phyloP scores from a whole-genome alignment of 2,329 filamentous ascomycete species.

The Pseudogymnoascus verrucosus region DNA sequence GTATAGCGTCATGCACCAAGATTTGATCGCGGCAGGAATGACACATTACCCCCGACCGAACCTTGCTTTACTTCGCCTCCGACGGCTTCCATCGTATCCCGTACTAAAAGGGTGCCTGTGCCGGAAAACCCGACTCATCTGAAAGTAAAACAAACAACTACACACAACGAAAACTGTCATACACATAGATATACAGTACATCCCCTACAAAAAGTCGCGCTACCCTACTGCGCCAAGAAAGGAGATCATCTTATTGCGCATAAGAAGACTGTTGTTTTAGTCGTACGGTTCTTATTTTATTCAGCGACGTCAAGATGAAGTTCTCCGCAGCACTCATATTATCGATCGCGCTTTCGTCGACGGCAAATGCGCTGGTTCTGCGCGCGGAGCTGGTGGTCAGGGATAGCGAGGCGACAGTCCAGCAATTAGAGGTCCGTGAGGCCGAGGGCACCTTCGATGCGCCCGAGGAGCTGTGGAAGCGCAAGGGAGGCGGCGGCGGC shows the following conservation, averaged over 20 bases:
- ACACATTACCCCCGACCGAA: neutral
- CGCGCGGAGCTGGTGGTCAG: neutral
- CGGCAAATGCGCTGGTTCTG: neutral
- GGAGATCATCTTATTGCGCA: neutral
- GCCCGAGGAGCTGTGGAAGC: constrained; percentile 44
- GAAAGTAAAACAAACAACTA: neutral
- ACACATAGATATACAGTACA: neutral
- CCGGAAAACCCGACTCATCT: neutral
- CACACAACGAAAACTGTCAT: neutral
- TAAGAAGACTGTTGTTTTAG: neutral
- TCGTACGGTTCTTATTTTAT: neutral
- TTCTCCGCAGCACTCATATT: constrained; percentile 3
- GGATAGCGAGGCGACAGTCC: neutral
- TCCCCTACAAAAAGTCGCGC: neutral
- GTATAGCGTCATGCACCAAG: neutral
- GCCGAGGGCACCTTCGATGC: constrained; percentile 18
- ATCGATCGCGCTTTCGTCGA: neutral
- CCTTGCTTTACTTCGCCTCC: neutral
- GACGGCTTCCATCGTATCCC: neutral
- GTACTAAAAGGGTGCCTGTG: neutral
- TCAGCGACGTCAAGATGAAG: neutral
- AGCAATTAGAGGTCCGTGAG: neutral
- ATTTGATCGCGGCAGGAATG: neutral
- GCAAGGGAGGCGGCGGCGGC: constrained; percentile 51
- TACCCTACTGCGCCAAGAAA: neutral